Base-by-base conservation (phyloP, 2,329 filamentous ascomycete species). In the Colletotrichum coccodes region DNA sequence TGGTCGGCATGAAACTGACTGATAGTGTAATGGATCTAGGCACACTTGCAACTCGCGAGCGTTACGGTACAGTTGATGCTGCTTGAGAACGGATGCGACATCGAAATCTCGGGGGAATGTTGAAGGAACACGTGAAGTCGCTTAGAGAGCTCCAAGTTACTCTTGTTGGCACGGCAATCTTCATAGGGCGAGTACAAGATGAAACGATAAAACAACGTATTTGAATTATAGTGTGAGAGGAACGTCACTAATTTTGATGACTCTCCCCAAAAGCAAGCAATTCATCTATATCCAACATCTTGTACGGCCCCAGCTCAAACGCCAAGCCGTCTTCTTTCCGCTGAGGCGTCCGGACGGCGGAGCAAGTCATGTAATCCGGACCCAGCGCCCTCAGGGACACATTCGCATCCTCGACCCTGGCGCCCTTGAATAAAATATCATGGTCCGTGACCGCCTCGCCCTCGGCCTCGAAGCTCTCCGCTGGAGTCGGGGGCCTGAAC, bases 401-500 rank as follows among this genome's bases (percentile, higher is more conserved):
- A 58, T 84, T 83, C 32, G 79, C 81, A 63, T 82, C 80, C 18
- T 80, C 77, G 6, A 84, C 80, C 72, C 65, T 77, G n/a, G 52
- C 28, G 8, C 82, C 82, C 52, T 74, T 71, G 60, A 85, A 82
- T 59, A 75, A 57, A n/a, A 85, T 77, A 57, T 84, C 80, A 46
- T 80, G 75, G 9, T 71, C 69, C 52, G 68, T 74, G 28, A 83
- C 74, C 32, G 79, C 72, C 70, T 79, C 77, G 60, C 80, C 73
- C 53, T 74, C 77, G 36, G 79, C 78, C 32, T 79, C 75, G 5
- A 81, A 75, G 16, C 59, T 72, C 1, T 52, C 52, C 28, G 75
- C 76, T 9, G 79, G 77, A 60, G 64, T 70, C 4, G 91, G 90
- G 56, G 90, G 86, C 58, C 83, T 81, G 60, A 93, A 91, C 56